Evolutionary conservation across 2,329 filamentous ascomycete genomes (phyloP), one percentile per base, ranked within the genome.

Genomic region (Fusarium austroafricanum): DNA sequence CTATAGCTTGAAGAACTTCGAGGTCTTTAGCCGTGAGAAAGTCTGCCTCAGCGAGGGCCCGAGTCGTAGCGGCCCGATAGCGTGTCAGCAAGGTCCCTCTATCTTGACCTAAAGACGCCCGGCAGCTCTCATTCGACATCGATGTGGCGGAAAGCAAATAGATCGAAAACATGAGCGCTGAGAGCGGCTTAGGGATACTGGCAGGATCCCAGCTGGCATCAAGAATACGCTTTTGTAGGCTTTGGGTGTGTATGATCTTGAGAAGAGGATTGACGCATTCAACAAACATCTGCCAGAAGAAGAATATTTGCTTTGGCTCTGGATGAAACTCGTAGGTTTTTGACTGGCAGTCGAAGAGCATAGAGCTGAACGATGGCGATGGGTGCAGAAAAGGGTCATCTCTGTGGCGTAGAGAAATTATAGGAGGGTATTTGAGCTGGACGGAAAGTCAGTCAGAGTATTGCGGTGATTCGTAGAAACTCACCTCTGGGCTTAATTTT

Each of bases 191-290:
- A 0, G 73, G 44, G 2, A 65, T 50, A 2, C 38, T 45, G 1
- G 26, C 9, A 1, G 62, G 43, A 15, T 77, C 68, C 74, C 75
- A 78, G 9, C 60, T 71, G 3, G 74, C 75, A 10, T 78, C 73
- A 2, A 77, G 28, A 5, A 79, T 67, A 14, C 72, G 70, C 17
- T 75, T 73, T 14, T 78, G 75, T 2, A 77, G 59, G 5, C 71
- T 77, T 10, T 77, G 77, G 2, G 76, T 70, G 35, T 79, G 77
- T 0, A 77, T 33, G 4, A 79, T 71, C 55, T 78, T 79, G 14
- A 68, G 62, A 0, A 79, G 56, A 0, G 76, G 77, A 14, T 79
- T 76, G 29, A 78, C 73, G 0, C 57, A 66, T 35, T 79, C 77
- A 15, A 77, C 70, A 33, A 78, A 79, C 0, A 61, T 58, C n/a